Conservation (phyloP, 192 early-diverging fungal species). For the Rhizophagus clarus region DNA sequence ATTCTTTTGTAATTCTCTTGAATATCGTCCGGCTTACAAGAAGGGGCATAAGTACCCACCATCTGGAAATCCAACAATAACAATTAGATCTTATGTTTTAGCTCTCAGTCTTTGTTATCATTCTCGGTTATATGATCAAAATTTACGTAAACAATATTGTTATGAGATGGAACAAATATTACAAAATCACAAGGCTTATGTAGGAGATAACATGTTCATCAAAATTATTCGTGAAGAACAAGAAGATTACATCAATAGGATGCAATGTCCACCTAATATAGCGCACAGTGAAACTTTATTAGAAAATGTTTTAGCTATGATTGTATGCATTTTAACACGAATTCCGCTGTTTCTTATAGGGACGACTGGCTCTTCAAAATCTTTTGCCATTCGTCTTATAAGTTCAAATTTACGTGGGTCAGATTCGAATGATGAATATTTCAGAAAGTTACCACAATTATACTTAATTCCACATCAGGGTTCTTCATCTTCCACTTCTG, state of each 20-base stretch:
- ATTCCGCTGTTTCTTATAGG: slow-evolving; percentile 32
- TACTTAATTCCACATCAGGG: slow-evolving; percentile 29
- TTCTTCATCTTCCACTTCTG: slow-evolving; percentile 30
- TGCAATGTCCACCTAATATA: no score
- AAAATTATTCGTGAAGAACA: no score
- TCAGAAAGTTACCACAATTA: slow-evolving; percentile 12
- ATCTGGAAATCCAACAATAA: neutral
- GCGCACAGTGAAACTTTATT: slow-evolving; percentile 3
- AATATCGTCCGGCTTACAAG: no score
- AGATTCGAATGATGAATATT: slow-evolving; percentile 24
- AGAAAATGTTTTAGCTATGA: slow-evolving; percentile 15
- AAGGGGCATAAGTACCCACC: no score
- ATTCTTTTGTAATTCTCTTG: no score
- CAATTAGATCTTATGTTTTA: neutral
- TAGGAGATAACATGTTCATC: neutral
- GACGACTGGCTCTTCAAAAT: slow-evolving; percentile 22
- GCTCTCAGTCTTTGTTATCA: neutral
- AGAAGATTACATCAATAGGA: slow-evolving; percentile 14
- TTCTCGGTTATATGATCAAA: no score
- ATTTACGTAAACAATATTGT: no score
- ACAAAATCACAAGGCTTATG: neutral
- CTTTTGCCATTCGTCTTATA: slow-evolving; percentile 20
- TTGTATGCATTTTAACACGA: slow-evolving; percentile 21
- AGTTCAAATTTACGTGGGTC: slow-evolving; percentile 28
- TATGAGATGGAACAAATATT: neutral